A percentile compares a stretch with the other conserved stretches of the same genome.
phyloP scores from a whole-genome alignment of 169 alveolate species.

The Eimeria falciformis region DNA sequence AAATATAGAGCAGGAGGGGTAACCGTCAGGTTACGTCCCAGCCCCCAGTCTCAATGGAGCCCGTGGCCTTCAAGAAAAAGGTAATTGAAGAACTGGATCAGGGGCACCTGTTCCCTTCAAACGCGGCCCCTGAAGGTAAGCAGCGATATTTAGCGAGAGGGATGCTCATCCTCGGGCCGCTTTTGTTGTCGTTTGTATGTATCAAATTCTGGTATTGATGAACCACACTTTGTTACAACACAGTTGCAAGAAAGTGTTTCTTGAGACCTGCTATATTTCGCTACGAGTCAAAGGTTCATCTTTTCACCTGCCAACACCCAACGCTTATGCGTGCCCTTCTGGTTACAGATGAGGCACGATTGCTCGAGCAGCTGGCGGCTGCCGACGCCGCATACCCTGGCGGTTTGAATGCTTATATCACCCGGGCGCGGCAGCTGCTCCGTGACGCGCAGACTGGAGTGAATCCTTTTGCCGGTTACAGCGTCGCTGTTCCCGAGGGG shows the following conservation, averaged over 20 bases:
- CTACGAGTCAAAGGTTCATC: background rate
- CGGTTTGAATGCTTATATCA: slow-evolving; percentile 51
- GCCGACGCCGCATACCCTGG: slow-evolving; percentile 76
- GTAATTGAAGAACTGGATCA: slow-evolving; percentile 30
- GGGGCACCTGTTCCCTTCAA: slow-evolving; percentile 67
- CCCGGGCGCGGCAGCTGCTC: slow-evolving; percentile 64
- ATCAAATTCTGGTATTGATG: no score
- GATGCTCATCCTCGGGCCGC: background rate
- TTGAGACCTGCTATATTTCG: background rate
- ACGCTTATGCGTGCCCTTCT: background rate
- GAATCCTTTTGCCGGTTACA: slow-evolving; percentile 91
- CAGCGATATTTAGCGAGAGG: background rate
- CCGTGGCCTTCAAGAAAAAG: slow-evolving; percentile 18
- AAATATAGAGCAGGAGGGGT: background rate
- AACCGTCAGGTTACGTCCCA: background rate
- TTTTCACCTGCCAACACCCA: background rate
- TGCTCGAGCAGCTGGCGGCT: slow-evolving; percentile 47
- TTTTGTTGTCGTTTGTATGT: background rate
- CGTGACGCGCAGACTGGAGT: slow-evolving; percentile 89
- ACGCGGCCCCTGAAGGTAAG: slow-evolving; percentile 60
- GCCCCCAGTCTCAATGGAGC: slow-evolving; percentile 39
- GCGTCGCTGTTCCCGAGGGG: slow-evolving; percentile 91
- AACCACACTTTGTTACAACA: background rate
- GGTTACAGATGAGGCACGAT: slow-evolving; percentile 28
- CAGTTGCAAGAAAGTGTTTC: background rate